Conservation (phyloP, 169 alveolate genomes). For the Plasmodium relictum region DNA sequence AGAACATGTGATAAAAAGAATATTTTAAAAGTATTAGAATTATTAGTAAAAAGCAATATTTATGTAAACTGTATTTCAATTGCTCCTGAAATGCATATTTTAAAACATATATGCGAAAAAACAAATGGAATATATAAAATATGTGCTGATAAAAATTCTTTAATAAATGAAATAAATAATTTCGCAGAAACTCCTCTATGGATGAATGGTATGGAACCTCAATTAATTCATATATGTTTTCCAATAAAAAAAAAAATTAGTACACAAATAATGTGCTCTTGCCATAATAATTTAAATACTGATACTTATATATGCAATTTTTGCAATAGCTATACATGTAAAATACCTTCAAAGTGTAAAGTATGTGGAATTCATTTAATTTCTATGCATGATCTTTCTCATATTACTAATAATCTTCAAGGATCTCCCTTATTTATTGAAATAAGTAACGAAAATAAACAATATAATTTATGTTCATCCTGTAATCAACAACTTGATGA, state of each 20-base stretch:
- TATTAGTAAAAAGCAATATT: slow-evolving; percentile 51
- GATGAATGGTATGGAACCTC: slow-evolving; percentile 87
- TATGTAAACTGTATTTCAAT: slow-evolving; percentile 74
- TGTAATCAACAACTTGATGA: slow-evolving; percentile 70
- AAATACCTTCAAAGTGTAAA: slow-evolving; percentile 86
- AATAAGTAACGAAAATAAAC: slow-evolving; percentile 51
- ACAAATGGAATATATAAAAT: slow-evolving; percentile 73
- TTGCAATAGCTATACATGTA: slow-evolving; percentile 84
- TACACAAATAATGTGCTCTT: slow-evolving; percentile 84
- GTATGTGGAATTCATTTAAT: slow-evolving; percentile 72
- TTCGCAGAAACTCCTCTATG: slow-evolving; percentile 74
- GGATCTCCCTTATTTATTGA: slow-evolving; percentile 60
- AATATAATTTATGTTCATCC: slow-evolving; percentile 57
- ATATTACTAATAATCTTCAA: slow-evolving; percentile 49
- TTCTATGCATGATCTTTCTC: slow-evolving; percentile 64
- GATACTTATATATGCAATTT: slow-evolving; percentile 85
- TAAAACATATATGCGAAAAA: slow-evolving; percentile 68
- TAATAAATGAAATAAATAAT: slow-evolving; percentile 52
- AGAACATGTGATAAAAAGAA: slow-evolving; percentile 82
- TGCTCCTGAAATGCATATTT: slow-evolving; percentile 77
- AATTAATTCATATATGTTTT: slow-evolving; percentile 83
- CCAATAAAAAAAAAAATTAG: slow-evolving; percentile 83
- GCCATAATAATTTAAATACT: slow-evolving; percentile 80
- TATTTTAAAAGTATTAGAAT: slow-evolving; percentile 45
- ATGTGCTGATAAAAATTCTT: slow-evolving; percentile 31